Percentiles rank a stretch among this genome's conserved stretches.
These are phyloP conservation scores for Globisporangium carolinianum DNA, from an alignment of 352 stramenopile genomes.

Conservation along the genomic window DNA sequence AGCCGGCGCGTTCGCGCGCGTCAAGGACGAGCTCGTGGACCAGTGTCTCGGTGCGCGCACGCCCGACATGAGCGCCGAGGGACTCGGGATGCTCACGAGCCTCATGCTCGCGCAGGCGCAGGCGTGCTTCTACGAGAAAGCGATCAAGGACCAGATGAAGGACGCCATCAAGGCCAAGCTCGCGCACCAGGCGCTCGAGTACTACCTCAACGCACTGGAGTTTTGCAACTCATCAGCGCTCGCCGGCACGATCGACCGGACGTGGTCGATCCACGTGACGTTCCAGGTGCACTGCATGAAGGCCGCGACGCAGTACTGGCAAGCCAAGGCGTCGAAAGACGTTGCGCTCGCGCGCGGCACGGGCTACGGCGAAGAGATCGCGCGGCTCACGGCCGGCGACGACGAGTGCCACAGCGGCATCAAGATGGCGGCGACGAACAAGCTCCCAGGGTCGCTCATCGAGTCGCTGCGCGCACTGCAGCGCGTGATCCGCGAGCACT, in stretches of 20 bases:
- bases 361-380: slow-evolving; percentile 77
- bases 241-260: slow-evolving; percentile 43
- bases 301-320: slow-evolving; percentile 72
- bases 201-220: slow-evolving; percentile 50
- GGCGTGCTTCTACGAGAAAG: slow-evolving; percentile 91
- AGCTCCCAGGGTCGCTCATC: slow-evolving; percentile 44
- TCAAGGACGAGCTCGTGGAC: slow-evolving; percentile 49
- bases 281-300: slow-evolving; percentile 72
- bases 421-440: slow-evolving; percentile 54
- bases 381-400: slow-evolving; percentile 45
- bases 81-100: slow-evolving; percentile 55
- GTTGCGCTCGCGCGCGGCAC: slow-evolving; percentile 36
- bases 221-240: slow-evolving; percentile 48
- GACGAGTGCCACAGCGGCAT: slow-evolving; percentile 45
- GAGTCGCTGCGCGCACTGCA: slow-evolving; percentile 53
- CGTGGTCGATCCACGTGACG: slow-evolving; percentile 55
- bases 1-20: slow-evolving; percentile 58
- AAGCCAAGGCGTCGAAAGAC: slow-evolving; percentile 59
- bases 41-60: slow-evolving; percentile 33
- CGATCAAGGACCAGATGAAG: slow-evolving; percentile 85
- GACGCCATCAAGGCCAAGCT: slow-evolving; percentile 79
- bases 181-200: slow-evolving; percentile 67
- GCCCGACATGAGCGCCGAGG: slow-evolving; percentile 57
- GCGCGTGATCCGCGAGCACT: slow-evolving; percentile 43
- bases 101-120: slow-evolving; percentile 84